Conservation (phyloP, 306 rosid genomes). For the Crataegus laevigata region DNA sequence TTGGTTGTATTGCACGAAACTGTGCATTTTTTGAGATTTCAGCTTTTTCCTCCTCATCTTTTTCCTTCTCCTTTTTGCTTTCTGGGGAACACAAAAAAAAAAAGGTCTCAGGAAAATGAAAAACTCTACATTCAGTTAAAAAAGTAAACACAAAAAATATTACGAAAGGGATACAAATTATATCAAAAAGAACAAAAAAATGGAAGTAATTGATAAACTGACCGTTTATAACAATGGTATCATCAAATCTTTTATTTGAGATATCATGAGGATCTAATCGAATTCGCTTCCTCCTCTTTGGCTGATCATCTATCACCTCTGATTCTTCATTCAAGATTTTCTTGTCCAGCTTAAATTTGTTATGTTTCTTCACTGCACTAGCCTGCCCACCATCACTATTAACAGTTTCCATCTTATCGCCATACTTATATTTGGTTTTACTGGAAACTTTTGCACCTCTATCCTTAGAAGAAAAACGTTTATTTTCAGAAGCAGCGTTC, state of each 20-base stretch:
- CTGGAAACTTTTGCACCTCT: conserved; percentile 18
- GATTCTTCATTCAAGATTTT: conserved; percentile 28
- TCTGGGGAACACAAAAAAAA: conserved; percentile 38
- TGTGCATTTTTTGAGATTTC: conserved; percentile 73
- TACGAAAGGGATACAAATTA: neutral
- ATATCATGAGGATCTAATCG: conserved; percentile 60
- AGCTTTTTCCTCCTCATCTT: conserved; percentile 40
- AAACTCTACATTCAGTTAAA: neutral
- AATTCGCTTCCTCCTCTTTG: conserved; percentile 67
- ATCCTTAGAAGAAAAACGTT: conserved; percentile 12
- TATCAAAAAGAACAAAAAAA: neutral
- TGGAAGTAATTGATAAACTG: conserved; percentile 9
- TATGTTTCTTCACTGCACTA: conserved; percentile 28
- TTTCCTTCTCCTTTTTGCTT: conserved; percentile 37
- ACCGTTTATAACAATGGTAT: conserved; percentile 45
- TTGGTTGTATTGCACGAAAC: conserved; percentile 85
- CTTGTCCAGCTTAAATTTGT: conserved; percentile 22
- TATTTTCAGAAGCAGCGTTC: conserved; percentile 19
- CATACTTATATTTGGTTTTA: conserved; percentile 10
- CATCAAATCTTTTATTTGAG: conserved; percentile 81
- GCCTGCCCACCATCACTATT: conserved; percentile 11
- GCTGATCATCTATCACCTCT: conserved; percentile 30
- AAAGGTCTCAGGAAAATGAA: neutral
- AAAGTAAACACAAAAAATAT: neutral
- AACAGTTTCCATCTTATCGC: conserved; percentile 7